A percentile compares a stretch with the other conserved stretches of the same genome.
These are phyloP conservation scores for Sclerotinia minor DNA, from an alignment of 2,329 filamentous ascomycete genomes.

Conservation along the genomic window DNA sequence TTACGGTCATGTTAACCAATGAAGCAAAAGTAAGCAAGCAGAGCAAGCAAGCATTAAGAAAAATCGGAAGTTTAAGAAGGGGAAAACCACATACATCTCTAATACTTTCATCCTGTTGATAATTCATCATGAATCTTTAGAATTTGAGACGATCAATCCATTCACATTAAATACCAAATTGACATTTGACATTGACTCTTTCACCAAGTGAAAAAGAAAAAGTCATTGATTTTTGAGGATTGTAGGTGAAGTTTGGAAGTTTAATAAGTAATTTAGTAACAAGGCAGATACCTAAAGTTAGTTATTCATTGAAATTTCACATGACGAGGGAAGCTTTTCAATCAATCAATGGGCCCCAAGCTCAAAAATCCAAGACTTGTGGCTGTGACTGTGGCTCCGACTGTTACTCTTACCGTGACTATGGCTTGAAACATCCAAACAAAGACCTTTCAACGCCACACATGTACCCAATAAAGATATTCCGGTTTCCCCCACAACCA, in stretches of 20 bases:
- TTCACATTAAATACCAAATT: not conserved
- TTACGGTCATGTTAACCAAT: not conserved
- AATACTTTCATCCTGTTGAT: conserved; percentile 22
- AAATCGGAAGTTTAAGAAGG: not conserved
- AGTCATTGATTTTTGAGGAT: conserved; percentile 12
- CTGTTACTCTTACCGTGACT: too few species aligned
- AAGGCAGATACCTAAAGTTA: too few species aligned
- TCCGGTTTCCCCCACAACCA: conserved; percentile 26
- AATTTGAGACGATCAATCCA: not conserved
- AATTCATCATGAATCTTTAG: conserved; percentile 19
- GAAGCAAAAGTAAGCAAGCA: not conserved
- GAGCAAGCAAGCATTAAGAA: not conserved
- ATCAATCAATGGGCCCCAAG: not conserved
- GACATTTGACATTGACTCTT: conserved; percentile 16
- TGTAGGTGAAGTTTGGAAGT: not conserved
- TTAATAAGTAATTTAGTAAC: too few species aligned
- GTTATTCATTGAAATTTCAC: conserved; percentile 7
- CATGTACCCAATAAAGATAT: not conserved
- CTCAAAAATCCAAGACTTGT: not conserved
- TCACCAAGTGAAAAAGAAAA: conserved; percentile 11
- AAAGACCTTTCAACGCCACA: not conserved
- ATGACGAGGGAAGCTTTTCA: conserved; percentile 9
- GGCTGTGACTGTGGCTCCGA: not conserved
- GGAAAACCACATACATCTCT: conserved; percentile 13
- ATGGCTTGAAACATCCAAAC: not conserved